These are phyloP conservation scores for Aristolochia californica DNA, from an alignment of 164 flowering plant species.

Conservation along the genomic window DNA sequence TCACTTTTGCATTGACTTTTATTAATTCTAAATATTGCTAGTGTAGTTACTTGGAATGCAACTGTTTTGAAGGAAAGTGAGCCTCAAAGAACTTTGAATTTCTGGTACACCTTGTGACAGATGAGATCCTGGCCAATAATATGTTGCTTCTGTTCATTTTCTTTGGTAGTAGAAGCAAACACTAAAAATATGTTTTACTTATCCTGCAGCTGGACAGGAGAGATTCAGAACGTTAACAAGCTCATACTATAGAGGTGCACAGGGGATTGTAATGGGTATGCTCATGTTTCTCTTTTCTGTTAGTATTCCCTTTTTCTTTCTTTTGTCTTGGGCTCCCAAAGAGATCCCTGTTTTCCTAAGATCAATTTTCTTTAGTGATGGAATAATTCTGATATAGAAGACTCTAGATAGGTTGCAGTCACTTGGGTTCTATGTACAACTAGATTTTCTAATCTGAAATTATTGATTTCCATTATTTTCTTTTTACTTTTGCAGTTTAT, in stretches of 20 bases:
- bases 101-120: no score
- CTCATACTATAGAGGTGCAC: conserved; percentile 69
- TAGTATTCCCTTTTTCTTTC: background rate
- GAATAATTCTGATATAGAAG: background rate
- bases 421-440: no score
- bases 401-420: no score
- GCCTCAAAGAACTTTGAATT: no score
- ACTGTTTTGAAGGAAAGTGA: no score
- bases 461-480: background rate
- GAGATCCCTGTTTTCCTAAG: no score
- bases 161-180: no score
- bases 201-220: conserved; percentile 64
- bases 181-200: conserved; percentile 2
- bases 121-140: no score
- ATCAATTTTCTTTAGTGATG: background rate
- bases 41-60: no score
- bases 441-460: background rate
- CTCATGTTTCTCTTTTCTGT: background rate
- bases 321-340: background rate
- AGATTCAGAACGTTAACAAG: conserved; percentile 65
- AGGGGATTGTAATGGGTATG: conserved; percentile 61
- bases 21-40: no score
- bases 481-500: conserved; percentile 39
- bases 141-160: no score
- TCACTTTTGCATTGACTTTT: no score